Conservation (phyloP, 208 protist species). For the Vickermania spadyakhi region DNA sequence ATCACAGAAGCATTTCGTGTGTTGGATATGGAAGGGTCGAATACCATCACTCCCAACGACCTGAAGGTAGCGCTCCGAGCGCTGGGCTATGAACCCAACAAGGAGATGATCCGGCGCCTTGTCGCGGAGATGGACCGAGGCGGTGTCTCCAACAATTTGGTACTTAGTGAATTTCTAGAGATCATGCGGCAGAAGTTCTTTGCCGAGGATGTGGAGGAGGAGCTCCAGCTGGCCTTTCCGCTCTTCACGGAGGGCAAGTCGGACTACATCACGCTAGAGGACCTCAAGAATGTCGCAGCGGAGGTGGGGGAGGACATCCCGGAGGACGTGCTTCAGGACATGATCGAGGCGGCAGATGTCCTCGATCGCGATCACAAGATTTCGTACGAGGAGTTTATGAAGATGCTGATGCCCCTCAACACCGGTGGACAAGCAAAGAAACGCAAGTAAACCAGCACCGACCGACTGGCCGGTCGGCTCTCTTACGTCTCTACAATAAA, state of each 20-base stretch:
- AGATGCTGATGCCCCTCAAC: slow-evolving; percentile 75
- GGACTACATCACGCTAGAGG: slow-evolving; percentile 94
- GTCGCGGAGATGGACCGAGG: slow-evolving; percentile 90
- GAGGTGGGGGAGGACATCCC: slow-evolving; percentile 94
- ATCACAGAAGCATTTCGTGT: slow-evolving; percentile 95
- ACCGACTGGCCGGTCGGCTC: no score
- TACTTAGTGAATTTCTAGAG: slow-evolving; percentile 84
- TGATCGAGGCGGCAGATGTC: slow-evolving; percentile 93
- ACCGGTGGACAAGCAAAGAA: slow-evolving; percentile 5
- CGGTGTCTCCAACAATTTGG: slow-evolving; percentile 83
- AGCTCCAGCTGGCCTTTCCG: slow-evolving; percentile 90
- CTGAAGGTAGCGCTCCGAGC: slow-evolving; percentile 92
- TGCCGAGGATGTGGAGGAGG: slow-evolving; percentile 81
- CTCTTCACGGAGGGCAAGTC: slow-evolving; percentile 93
- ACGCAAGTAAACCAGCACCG: slow-evolving; percentile 1
- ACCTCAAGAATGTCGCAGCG: slow-evolving; percentile 90
- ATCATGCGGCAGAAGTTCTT: slow-evolving; percentile 90
- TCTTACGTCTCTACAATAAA: no score
- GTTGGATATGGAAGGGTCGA: slow-evolving; percentile 91
- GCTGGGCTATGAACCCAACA: slow-evolving; percentile 93
- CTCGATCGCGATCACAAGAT: slow-evolving; percentile 92
- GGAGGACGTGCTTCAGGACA: slow-evolving; percentile 94
- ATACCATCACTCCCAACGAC: slow-evolving; percentile 89
- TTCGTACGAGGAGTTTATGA: slow-evolving; percentile 91
- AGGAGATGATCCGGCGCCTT: slow-evolving; percentile 86